phyloP scores from a whole-genome alignment of 192 early-diverging fungal genomes.

The Coemansia sp. region DNA sequence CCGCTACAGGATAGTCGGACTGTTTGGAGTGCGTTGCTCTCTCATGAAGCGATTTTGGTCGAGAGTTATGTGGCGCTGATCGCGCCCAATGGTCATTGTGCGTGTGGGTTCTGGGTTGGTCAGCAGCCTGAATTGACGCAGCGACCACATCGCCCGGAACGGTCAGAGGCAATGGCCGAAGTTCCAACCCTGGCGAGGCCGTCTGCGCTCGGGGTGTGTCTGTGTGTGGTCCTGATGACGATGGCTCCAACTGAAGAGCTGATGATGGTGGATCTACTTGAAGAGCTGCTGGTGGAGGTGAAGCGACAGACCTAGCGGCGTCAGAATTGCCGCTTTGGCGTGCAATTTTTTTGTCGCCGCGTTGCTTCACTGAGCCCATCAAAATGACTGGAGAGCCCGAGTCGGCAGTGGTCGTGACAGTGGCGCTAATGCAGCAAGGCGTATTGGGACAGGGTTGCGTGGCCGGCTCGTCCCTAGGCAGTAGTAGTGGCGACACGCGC shows the following conservation, averaged over 20 bases:
- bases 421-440: background rate
- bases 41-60: constrained; percentile 55
- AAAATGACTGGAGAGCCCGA: constrained; percentile 9
- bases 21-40: constrained; percentile 14
- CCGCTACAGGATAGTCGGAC: background rate
- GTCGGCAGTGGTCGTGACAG: background rate
- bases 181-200: background rate
- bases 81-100: background rate
- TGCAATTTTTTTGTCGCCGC: constrained; percentile 21
- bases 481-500: constrained; percentile 12
- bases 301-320: background rate
- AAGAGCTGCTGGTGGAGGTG: background rate
- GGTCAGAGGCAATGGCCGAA: background rate
- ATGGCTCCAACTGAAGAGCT: background rate
- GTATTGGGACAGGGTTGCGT: constrained; percentile 1
- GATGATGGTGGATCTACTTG: background rate
- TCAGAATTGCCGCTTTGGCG: constrained; percentile 9
- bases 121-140: background rate
- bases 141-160: background rate
- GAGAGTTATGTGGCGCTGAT: constrained; percentile 6
- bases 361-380: constrained; percentile 44
- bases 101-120: background rate
- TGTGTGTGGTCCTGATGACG: background rate
- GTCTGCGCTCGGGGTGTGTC: background rate
- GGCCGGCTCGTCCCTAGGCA: constrained; percentile 8